Evolutionary conservation across 768 basidiomycete species (phyloP).

Genomic region (Pulveroboletus sp.): DNA sequence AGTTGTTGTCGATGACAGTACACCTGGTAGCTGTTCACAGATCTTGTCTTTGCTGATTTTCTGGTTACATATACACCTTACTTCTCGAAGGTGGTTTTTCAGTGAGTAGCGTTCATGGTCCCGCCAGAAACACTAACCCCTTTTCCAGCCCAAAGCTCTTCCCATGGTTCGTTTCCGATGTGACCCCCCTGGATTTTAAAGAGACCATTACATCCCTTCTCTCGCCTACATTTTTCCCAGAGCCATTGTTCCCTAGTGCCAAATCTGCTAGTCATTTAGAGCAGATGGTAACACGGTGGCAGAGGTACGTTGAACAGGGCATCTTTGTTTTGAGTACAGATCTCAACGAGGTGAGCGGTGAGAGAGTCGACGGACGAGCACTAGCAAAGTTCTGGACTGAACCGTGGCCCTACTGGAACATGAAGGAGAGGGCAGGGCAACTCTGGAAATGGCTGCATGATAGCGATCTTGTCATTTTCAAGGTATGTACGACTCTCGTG

Average conservation of each 20-base stretch:
- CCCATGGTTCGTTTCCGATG: constrained; percentile 97
- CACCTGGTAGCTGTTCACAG: constrained; percentile 74
- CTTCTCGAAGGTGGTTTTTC: constrained; percentile 79
- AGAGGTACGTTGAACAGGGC: constrained; percentile 60
- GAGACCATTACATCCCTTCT: constrained; percentile 54
- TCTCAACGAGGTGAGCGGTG: constrained; percentile 23
- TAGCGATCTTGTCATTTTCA: constrained; percentile 77
- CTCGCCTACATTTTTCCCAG: constrained; percentile 53
- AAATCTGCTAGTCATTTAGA: constrained; percentile 41
- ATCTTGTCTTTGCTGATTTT: constrained; percentile 90
- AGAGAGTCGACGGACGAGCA: constrained; percentile 22
- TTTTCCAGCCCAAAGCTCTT: constrained; percentile 77
- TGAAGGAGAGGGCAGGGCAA: constrained; percentile 47
- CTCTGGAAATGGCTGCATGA: constrained; percentile 48
- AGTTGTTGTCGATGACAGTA: not conserved
- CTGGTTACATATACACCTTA: constrained; percentile 85
- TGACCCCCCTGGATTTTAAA: constrained; percentile 80
- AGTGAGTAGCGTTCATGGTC: constrained; percentile 48
- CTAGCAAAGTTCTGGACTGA: constrained; percentile 65
- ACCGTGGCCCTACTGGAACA: constrained; percentile 72
- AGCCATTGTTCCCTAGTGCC: constrained; percentile 19
- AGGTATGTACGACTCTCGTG: constrained; percentile 39
- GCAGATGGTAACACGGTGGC: constrained; percentile 68
- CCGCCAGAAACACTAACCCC: constrained; percentile 8
- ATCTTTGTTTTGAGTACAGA: constrained; percentile 59